Conservation (phyloP, 805 yeast genomes). For the Lipomyces starkeyi region DNA sequence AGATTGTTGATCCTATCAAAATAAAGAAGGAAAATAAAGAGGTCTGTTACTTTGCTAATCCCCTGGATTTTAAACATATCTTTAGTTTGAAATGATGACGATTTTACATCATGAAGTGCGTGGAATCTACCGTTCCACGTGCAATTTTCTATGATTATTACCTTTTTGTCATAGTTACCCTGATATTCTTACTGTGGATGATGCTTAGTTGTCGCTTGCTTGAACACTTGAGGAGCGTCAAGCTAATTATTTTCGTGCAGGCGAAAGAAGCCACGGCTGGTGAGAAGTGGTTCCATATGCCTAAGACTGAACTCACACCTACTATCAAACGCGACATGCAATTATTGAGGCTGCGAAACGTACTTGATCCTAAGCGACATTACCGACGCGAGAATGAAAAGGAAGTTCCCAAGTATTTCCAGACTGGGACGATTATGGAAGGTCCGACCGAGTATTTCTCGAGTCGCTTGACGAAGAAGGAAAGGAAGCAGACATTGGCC, state of each 20-base stretch:
- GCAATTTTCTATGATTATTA: slow-evolving; percentile 27
- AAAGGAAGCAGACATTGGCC: slow-evolving; percentile 77
- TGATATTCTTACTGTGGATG: slow-evolving; percentile 23
- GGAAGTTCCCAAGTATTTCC: slow-evolving; percentile 75
- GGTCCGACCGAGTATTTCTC: slow-evolving; percentile 80
- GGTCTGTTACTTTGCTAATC: slow-evolving; percentile 27
- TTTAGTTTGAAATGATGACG: slow-evolving; percentile 33
- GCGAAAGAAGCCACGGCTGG: slow-evolving; percentile 54
- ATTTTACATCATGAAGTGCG: slow-evolving; percentile 17
- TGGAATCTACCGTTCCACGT: slow-evolving; percentile 31
- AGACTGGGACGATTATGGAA: slow-evolving; percentile 85
- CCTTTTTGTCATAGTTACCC: slow-evolving; percentile 42
- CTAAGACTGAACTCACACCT: slow-evolving; percentile 74
- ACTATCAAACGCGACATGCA: slow-evolving; percentile 75
- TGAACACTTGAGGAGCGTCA: background rate
- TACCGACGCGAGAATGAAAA: slow-evolving; percentile 61
- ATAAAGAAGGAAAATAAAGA: slow-evolving; percentile 42
- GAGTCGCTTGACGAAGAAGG: slow-evolving; percentile 67
- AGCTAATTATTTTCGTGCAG: slow-evolving; percentile 22
- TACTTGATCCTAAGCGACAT: slow-evolving; percentile 93
- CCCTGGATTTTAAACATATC: background rate
- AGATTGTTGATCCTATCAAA: slow-evolving; percentile 44
- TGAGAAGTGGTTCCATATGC: slow-evolving; percentile 78
- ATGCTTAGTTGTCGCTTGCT: background rate
- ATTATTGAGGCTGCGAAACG: slow-evolving; percentile 83